Evolutionary conservation across 208 protist species (phyloP).

Genomic region (Plasmodiophora brassicae): DNA sequence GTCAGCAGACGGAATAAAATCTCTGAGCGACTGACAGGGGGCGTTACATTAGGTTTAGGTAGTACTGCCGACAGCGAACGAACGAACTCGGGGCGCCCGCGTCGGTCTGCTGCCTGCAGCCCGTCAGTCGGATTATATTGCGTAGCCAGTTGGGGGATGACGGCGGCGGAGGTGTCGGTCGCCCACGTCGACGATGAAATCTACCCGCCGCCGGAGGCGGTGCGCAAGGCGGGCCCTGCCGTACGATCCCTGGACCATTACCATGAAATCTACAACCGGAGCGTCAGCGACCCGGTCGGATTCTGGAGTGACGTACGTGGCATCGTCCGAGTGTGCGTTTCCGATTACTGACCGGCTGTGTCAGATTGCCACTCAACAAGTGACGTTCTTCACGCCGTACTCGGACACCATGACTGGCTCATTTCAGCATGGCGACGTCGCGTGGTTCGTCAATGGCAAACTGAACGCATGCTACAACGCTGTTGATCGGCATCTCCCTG

Average conservation of each 20-base stretch:
- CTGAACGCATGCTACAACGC: constrained; percentile 50
- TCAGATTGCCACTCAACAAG: not conserved
- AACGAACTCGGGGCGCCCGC: too few relatives aligned
- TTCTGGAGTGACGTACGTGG: not conserved
- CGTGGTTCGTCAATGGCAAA: constrained; percentile 39
- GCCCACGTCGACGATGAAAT: too few relatives aligned
- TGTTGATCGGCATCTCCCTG: constrained; percentile 42
- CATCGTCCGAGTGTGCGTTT: not conserved
- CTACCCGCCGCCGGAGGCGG: too few relatives aligned
- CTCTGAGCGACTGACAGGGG: too few relatives aligned
- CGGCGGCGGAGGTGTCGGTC: too few relatives aligned
- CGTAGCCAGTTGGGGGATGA: too few relatives aligned
- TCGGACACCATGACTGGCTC: not conserved
- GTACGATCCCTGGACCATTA: not conserved
- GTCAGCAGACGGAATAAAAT: too few relatives aligned
- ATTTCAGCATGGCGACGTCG: not conserved
- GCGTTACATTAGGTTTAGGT: too few relatives aligned
- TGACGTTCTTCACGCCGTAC: not conserved
- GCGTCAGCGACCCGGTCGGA: not conserved
- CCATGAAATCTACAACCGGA: not conserved
- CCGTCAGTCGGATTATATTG: too few relatives aligned
- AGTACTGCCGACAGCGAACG: too few relatives aligned
- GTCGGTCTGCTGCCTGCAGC: too few relatives aligned
- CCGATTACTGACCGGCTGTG: not conserved
- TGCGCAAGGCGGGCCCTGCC: too few relatives aligned